Evolutionary conservation across 441 rosid genomes (phyloP), one percentile per base, ranked within the genome.

Genomic region (Codiaeum variegatum): DNA sequence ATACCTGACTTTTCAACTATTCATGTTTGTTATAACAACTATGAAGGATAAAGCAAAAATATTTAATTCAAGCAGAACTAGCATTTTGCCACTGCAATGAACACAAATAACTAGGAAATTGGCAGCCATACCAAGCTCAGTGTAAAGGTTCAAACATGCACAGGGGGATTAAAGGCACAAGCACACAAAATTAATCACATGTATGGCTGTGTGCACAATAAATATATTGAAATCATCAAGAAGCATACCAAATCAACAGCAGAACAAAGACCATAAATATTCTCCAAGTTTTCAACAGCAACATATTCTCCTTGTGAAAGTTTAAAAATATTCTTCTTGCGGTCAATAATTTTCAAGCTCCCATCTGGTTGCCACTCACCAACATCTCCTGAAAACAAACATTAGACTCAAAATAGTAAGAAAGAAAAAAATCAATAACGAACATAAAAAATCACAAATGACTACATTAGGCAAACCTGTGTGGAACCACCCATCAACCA

Each of bases 281-380:
- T 95, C 85, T 95, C 99, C 80, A 93, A 74, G 81, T 85, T 91
- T 76, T 93, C 99, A 49, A 91, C 98, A 4, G 98, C 99, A 72
- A 95, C 94, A 59, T 95, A 95, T 82, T 95, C 99, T 78, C 99
- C 98, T 85, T 95, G 99, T 13, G 99, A 89, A 67, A 95, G 99
- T 80, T 95, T 95, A 76, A 93, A 95, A 56, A 95, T 95, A 72
- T 95, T 95, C 79, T 95, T 95, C 86, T 90, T 90, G 23, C 99
- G 81, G 71, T 95, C 99, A 61, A 93, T 86, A 21, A 90, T 88
- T 84, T 90, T 95, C 95, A 95, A 78, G 88, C 97, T 93, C 77
- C 97, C 99, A 75, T 95, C 84, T 4, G 89, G 87, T 87, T 91
- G 96, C 99, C 99, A 93, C 81, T 95, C 97, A 15, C 99, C 98